phyloP scores from a whole-genome alignment of 176 grass and related monocot species.

The Carex parvula region DNA sequence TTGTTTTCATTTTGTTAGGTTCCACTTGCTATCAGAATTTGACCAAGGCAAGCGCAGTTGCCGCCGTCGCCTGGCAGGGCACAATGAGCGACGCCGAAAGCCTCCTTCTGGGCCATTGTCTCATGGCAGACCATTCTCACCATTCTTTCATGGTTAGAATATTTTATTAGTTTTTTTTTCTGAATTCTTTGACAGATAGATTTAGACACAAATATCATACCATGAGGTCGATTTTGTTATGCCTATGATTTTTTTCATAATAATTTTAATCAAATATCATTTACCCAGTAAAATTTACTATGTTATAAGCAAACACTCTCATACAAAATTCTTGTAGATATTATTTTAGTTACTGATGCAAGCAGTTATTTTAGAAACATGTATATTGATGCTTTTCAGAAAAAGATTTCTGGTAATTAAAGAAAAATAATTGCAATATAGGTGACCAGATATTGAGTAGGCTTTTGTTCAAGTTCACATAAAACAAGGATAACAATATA shows the following conservation, averaged over 20 bases:
- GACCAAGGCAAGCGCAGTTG: slow-evolving; percentile 37
- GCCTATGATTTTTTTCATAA: not conserved
- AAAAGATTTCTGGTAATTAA: not conserved
- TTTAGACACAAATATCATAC: not conserved
- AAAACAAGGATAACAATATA: not conserved
- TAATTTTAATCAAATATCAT: not conserved
- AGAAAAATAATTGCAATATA: not conserved
- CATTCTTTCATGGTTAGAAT: slow-evolving; percentile 32
- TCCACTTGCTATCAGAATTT: slow-evolving; percentile 34
- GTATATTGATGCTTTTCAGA: not conserved
- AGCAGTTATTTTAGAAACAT: not conserved
- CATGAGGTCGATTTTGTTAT: not conserved
- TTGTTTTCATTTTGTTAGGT: slow-evolving; percentile 18
- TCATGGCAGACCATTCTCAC: slow-evolving; percentile 5
- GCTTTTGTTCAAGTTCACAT: not conserved
- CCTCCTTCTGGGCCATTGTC: slow-evolving; percentile 27
- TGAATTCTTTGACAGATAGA: not conserved
- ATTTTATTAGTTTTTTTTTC: not conserved
- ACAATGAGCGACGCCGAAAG: slow-evolving; percentile 23
- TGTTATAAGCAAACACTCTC: not conserved
- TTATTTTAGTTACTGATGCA: not conserved
- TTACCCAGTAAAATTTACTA: not conserved
- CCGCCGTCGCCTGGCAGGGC: slow-evolving; percentile 19
- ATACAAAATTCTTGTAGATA: not conserved
- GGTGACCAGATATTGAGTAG: not conserved